Conservation (phyloP, 2,329 filamentous ascomycete species). For the Xylariales sp. region DNA sequence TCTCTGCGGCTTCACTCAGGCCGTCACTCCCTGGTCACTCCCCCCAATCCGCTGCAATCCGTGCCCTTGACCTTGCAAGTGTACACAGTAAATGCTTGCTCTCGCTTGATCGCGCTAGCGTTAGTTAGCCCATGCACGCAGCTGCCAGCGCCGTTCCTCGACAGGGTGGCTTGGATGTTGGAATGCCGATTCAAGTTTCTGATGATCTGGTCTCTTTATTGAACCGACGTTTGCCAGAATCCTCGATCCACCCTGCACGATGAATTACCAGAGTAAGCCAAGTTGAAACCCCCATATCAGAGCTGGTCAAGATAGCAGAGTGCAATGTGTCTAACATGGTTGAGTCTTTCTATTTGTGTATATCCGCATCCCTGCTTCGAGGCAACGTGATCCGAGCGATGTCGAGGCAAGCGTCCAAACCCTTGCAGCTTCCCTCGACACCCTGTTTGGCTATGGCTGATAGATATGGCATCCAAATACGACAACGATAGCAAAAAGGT, state of each 20-base stretch:
- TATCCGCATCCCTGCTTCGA: too few relatives aligned
- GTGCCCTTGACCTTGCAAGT: not conserved
- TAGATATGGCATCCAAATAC: too few relatives aligned
- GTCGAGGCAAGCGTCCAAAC: not conserved
- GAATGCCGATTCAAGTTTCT: slow-evolving; percentile 6
- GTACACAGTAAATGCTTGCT: slow-evolving; percentile 4
- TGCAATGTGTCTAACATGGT: too few relatives aligned
- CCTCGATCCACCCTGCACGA: too few relatives aligned
- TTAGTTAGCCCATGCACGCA: slow-evolving; percentile 5
- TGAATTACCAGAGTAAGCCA: too few relatives aligned
- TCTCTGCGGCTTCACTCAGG: not conserved
- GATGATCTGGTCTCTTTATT: slow-evolving; percentile 8
- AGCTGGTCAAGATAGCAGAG: too few relatives aligned
- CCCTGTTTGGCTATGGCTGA: too few relatives aligned
- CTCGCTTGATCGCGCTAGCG: slow-evolving; percentile 6
- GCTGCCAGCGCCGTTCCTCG: slow-evolving; percentile 6
- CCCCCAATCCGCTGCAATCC: slow-evolving; percentile 1
- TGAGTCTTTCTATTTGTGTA: too few relatives aligned
- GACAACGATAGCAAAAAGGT: too few relatives aligned
- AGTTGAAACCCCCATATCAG: too few relatives aligned
- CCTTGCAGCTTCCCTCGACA: not conserved
- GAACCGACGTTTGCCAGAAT: too few relatives aligned
- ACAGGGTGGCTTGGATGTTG: slow-evolving; percentile 2
- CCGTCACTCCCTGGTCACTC: not conserved
- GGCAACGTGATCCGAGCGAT: not conserved